Base-by-base conservation (phyloP, 306 rosid genomes). In the Lablab purpureus region DNA sequence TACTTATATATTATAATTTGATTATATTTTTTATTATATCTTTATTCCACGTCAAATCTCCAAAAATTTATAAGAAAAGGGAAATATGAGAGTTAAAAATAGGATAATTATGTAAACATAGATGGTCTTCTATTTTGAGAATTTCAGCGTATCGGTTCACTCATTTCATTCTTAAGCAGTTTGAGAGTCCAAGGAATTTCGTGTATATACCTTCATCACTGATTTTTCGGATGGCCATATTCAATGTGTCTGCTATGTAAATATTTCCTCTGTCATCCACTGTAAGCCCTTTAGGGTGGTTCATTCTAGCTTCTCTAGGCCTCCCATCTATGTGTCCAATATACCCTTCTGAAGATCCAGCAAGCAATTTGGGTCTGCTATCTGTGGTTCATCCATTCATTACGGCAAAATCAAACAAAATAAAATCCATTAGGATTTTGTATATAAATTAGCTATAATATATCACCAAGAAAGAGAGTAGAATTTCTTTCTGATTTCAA, bases 181-280 rank as follows among this genome's bases (percentile, higher is more conserved):
- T 8, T 43, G n/a, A 71, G 76, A 37, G 25, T 54, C 66, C 64
- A 28, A 30, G 71, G 51, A 11, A 75, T 78, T 43, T 0, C 51
- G 18, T 40, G 76, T 47, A 37, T 65, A 45, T 74, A 93, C 99
- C 99, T 68, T 90, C 83, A 50, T 96, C 94, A 83, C 88, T 84
- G 85, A 96, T 93, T 83, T 96, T 96, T 87, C 99, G 87, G 75
- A 96, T 91, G 76, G 94, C 99, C 97, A 91, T 96, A 81, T 96
- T 96, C 90, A 90, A 76, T 25, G 99, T 90, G 87, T 96, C 99
- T 51, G 99, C 99, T 78, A 96, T 81, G 81, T 96, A 96, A 78
- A 96, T 80, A 69, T 96, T 96, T 66, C 99, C 99, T 40, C 84
- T 85, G 58, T 83, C 96, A 85, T 96, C 99, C 77, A 85, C 84